Evolutionary conservation across 495 filamentous ascomycete genomes (phyloP).

Genomic region (Tuber borchii): DNA sequence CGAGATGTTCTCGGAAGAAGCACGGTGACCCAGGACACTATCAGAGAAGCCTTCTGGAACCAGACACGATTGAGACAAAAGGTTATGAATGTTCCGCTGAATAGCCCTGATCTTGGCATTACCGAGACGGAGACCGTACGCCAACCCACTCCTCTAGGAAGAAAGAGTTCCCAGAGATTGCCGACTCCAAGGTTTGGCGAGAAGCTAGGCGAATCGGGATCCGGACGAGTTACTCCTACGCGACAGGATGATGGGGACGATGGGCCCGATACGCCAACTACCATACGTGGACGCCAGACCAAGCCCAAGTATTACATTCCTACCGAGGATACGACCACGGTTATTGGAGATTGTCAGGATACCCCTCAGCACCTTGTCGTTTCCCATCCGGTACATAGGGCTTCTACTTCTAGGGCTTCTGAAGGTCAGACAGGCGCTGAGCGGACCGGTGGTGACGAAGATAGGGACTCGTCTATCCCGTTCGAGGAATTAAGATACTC

Average conservation of each 20-base stretch:
- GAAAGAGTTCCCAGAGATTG: conserved; percentile 22
- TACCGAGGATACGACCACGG: conserved; percentile 53
- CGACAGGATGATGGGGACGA: conserved; percentile 11
- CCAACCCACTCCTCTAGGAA: conserved; percentile 20
- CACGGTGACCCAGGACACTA: conserved; percentile 51
- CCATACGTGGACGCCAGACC: conserved; percentile 46
- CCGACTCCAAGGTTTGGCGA: conserved; percentile 27
- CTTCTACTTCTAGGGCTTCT: conserved; percentile 15
- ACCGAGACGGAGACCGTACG: conserved; percentile 34
- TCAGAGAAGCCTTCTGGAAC: conserved; percentile 52
- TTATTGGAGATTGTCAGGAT: conserved; percentile 49
- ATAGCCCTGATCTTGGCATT: conserved; percentile 46
- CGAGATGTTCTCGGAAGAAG: conserved; percentile 52
- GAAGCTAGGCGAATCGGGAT: conserved; percentile 32
- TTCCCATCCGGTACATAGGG: conserved; percentile 34
- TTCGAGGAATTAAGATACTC: conserved; percentile 47
- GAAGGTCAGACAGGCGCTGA: conserved; percentile 3
- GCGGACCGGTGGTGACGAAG: conserved; percentile 11
- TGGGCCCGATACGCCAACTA: conserved; percentile 23
- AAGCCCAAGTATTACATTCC: conserved; percentile 54
- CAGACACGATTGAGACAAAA: conserved; percentile 52
- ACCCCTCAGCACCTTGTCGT: conserved; percentile 34
- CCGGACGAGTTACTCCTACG: conserved; percentile 29
- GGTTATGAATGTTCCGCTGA: conserved; percentile 49
- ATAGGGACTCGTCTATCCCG: conserved; percentile 5